Evolutionary conservation across 768 basidiomycete genomes (phyloP), one percentile per base, ranked within the genome.

Genomic region (Guyanaporus albipodus): DNA sequence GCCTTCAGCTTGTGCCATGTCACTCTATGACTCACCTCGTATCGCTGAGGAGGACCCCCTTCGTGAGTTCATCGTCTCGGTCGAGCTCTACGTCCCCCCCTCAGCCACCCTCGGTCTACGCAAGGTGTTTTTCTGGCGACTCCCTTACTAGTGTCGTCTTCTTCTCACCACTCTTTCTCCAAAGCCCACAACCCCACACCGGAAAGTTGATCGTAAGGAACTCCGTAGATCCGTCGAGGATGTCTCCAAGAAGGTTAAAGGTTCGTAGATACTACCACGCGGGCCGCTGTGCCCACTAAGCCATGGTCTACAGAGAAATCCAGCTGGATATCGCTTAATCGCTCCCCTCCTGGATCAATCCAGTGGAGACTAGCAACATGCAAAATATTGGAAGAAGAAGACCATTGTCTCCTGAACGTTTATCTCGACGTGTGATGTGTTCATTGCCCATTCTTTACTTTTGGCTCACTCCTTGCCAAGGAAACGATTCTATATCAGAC

Each of bases 341-440:
- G 77, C 52, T 72, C 73, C 19, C 54, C 76, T 23, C 63, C 72
- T 22, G 71, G 72, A 27, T 66, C 73, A 8, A 83, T 81, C 12
- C 81, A 83, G 33, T 91, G 88, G 88, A 73, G 85, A 58, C 66
- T 75, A 33, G 87, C 83, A 19, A 82, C 78, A 10, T 90, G 87
- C 66, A 85, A 75, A 57, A 69, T 91, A 44, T 64, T 72, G 32
- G 83, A 86, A 55, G 83, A 87, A 63, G 80, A 78, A 27, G 78
- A 79, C 38, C 73, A 78, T 24, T 87, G 81, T 61, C 70, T 82
- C 44, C 66, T 90, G 37, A 84, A 84, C 54, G 77, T 91, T 46
- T 89, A 87, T 59, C 69, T 88, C 48, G 85, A 88, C 51, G 87
- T 87, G 61, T 53, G 80, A 63, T 35, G 5, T 48, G 12, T 38